Percentiles rank a stretch among this genome's conserved stretches.
Conservation (phyloP, 2,329 filamentous ascomycete species). For the Talaromyces islandicus region DNA sequence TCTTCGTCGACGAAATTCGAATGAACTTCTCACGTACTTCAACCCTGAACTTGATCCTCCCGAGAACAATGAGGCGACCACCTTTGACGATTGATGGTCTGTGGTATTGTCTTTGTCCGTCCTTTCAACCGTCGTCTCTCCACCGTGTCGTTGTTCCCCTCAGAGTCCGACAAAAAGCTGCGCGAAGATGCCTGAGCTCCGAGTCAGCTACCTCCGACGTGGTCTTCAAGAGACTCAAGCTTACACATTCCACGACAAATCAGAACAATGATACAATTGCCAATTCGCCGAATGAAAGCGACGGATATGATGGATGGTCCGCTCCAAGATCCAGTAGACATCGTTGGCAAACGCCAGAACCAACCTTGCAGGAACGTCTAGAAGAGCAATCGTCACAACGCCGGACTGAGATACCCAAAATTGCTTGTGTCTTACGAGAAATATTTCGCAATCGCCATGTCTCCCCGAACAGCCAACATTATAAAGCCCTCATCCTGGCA, state of each 20-base stretch:
- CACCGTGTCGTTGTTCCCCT: constrained; percentile 12
- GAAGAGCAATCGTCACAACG: constrained; percentile 18
- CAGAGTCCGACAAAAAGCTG: constrained; percentile 9
- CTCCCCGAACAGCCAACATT: constrained; percentile 42
- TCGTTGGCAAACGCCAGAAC: constrained; percentile 11
- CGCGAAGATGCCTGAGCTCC: constrained; percentile 8
- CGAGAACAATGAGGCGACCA: constrained; percentile 7
- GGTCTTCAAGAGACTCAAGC: background rate
- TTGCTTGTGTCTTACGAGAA: constrained; percentile 28
- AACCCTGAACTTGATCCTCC: background rate
- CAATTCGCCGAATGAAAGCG: background rate
- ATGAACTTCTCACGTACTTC: background rate
- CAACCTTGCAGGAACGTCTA: constrained; percentile 24
- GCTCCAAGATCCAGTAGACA: background rate
- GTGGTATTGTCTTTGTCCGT: constrained; percentile 38
- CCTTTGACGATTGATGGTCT: constrained; percentile 30
- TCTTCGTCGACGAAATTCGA: background rate
- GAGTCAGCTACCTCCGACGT: background rate
- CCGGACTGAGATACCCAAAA: constrained; percentile 21
- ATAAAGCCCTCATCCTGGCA: constrained; percentile 67
- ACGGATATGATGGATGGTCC: background rate
- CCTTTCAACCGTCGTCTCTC: constrained; percentile 21
- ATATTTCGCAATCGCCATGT: constrained; percentile 33
- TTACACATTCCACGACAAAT: background rate
- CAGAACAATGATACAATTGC: background rate